Conservation (phyloP, 2,329 filamentous ascomycete species). For the Clarireedia paspali region DNA sequence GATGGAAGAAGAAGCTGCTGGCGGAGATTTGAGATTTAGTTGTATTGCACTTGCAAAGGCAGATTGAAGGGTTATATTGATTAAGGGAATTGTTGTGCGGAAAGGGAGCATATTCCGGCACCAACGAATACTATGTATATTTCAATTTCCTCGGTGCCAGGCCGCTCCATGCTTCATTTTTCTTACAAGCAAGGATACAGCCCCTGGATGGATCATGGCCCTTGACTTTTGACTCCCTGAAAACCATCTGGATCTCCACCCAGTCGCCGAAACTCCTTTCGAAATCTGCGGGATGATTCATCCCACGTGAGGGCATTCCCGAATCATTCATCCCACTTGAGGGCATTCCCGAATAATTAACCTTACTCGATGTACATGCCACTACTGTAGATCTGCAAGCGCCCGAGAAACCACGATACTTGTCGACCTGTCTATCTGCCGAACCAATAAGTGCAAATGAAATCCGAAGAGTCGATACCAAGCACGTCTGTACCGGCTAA, state of each 20-base stretch:
- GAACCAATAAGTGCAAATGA: not conserved
- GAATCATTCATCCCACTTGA: not conserved
- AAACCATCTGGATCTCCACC: not conserved
- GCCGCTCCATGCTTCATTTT: no score
- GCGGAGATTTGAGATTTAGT: constrained; percentile 26
- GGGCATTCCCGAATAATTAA: not conserved
- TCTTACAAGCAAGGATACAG: not conserved
- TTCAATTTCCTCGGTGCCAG: not conserved
- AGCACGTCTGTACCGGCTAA: not conserved
- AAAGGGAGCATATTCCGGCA: not conserved
- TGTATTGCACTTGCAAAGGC: constrained; percentile 20
- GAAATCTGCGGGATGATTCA: not conserved
- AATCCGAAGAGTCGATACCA: not conserved
- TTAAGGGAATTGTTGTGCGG: not conserved
- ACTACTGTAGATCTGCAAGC: not conserved
- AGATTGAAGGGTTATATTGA: not conserved
- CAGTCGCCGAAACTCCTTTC: not conserved
- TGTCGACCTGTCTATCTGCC: not conserved
- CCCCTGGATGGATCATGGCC: not conserved
- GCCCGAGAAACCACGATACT: not conserved
- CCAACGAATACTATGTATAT: not conserved
- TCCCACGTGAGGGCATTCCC: not conserved
- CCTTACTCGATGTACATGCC: not conserved
- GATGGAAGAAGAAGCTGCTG: constrained; percentile 17
- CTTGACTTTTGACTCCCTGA: not conserved